Evolutionary conservation across 2,329 filamentous ascomycete species (phyloP), one percentile per base, ranked within the genome.

Genomic region (Cladophialophora chaetospira): DNA sequence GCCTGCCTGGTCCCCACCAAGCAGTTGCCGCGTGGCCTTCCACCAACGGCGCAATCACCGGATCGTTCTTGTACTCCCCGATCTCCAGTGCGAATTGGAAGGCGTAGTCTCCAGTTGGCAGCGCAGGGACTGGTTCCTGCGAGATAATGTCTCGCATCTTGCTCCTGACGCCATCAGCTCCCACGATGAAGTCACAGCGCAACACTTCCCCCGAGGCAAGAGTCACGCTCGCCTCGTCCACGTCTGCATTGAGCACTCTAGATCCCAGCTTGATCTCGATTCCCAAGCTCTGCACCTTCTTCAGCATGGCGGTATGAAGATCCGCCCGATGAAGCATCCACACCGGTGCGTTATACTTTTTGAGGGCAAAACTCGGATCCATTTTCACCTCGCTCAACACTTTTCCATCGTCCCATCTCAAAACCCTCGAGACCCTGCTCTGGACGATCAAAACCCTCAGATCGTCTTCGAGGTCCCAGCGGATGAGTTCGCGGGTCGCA

Each of bases 41-140:
- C 15, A 47, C 44, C 44, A 47, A 31, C 44, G 44, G 44, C 44
- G 44, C 44, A 47, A 47, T 47, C 44, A 47, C 44, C 17, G 26
- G 44, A 23, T 47, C 44, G 28, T 47, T 17, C 44, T 47, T 47
- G 44, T 47, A 33, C 25, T 47, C 5, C 23, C 33, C 44, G 13
- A 47, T 35, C 5, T 47, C 44, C 44, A 47, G 15, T 1, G 44
- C 44, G 15, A 47, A 47, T 19, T 47, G 44, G 9, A 47, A 47
- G 28, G 44, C 44, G 15, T 47, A 47, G 44, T 47, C 44, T 47
- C 44, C 44, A 11, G 44, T 47, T 0, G 44, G 44, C 28, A 47
- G 8, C 15, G 44, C 44, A 13, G 44, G 44, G 11, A 47, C 44
- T 2, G 44, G 28, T 10, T 31, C 33, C 44, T 33, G 44, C 44